A percentile compares a stretch with the other conserved stretches of the same genome.
Conservation (phyloP, 768 basidiomycete genomes). For the Fomitopsis pulvina region DNA sequence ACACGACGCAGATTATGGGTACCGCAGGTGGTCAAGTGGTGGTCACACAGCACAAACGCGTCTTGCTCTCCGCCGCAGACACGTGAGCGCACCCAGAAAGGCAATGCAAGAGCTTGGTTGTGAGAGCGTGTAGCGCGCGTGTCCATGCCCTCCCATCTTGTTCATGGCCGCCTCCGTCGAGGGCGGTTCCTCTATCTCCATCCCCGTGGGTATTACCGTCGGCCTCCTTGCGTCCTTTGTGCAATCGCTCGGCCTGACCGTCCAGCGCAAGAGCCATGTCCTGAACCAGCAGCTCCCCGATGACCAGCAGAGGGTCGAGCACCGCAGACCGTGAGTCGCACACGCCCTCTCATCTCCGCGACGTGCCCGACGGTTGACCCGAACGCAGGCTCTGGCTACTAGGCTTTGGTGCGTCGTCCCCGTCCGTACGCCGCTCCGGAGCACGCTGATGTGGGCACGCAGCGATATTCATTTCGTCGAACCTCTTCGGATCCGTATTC, state of each 20-base stretch:
- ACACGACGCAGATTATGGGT: background rate
- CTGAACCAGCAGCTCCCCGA: constrained; percentile 69
- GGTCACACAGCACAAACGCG: background rate
- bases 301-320: constrained; percentile 57
- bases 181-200: constrained; percentile 27
- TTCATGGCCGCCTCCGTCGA: constrained; percentile 19
- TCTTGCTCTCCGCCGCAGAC: background rate
- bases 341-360: constrained; percentile 7
- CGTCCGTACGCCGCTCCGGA: background rate
- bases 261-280: constrained; percentile 92
- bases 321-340: constrained; percentile 66
- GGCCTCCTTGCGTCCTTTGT: constrained; percentile 82
- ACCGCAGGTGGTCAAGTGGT: background rate
- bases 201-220: constrained; percentile 38
- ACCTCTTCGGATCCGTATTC: constrained; percentile 81
- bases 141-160: background rate
- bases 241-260: constrained; percentile 87
- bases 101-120: background rate
- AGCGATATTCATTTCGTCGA: constrained; percentile 81
- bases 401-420: constrained; percentile 61
- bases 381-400: constrained; percentile 72
- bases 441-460: constrained; percentile 4
- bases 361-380: background rate
- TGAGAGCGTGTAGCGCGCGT: background rate
- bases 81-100: background rate